These are phyloP conservation scores for Tulasnella sp. DNA, from an alignment of 768 basidiomycete species.

Conservation along the genomic window DNA sequence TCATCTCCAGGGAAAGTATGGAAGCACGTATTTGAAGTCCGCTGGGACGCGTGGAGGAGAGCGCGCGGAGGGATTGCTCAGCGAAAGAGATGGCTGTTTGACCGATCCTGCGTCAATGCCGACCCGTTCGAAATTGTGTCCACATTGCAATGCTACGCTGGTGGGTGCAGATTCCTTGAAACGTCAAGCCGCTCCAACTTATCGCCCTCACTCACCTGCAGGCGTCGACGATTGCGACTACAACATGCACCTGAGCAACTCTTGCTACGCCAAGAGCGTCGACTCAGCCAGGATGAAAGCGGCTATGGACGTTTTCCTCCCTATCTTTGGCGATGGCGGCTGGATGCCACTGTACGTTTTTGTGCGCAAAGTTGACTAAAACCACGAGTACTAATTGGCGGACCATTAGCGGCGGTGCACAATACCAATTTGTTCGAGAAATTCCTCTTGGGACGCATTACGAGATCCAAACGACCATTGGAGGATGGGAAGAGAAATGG, in stretches of 20 bases:
- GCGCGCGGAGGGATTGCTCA: conserved; percentile 5
- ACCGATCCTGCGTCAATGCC: conserved; percentile 48
- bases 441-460: conserved; percentile 61
- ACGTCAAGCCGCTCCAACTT: background rate
- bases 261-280: conserved; percentile 62
- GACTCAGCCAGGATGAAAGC: conserved; percentile 47
- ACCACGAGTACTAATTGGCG: conserved; percentile 37
- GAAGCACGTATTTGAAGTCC: conserved; percentile 20
- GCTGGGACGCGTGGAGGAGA: conserved; percentile 12
- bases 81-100: conserved; percentile 11
- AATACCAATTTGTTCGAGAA: conserved; percentile 66
- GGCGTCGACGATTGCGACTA: conserved; percentile 70
- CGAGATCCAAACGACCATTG: conserved; percentile 57
- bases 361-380: conserved; percentile 32
- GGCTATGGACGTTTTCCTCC: conserved; percentile 52
- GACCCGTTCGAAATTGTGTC: conserved; percentile 52
- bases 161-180: conserved; percentile 43
- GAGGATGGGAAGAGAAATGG: conserved; percentile 77
- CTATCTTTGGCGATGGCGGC: conserved; percentile 57
- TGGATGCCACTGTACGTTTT: conserved; percentile 52
- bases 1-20: conserved; percentile 14
- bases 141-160: conserved; percentile 51
- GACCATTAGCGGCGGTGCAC: conserved; percentile 44
- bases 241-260: conserved; percentile 74
- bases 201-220: background rate